Percentiles rank a stretch among this genome's conserved stretches.
Conservation (phyloP, 2,329 filamentous ascomycete species). For the Xylaria sp. region DNA sequence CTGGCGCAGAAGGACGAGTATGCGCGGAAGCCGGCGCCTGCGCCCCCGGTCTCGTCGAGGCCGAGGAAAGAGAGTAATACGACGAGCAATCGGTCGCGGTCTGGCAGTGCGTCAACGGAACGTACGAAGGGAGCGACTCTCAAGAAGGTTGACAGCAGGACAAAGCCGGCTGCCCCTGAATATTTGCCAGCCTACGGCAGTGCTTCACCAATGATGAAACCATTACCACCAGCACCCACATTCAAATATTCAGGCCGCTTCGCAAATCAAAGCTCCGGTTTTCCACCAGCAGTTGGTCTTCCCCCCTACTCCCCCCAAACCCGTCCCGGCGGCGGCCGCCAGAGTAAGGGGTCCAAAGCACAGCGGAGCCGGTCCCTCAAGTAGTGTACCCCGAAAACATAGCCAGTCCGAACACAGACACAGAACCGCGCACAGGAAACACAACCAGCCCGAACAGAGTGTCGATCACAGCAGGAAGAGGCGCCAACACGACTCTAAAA, state of each 20-base stretch:
- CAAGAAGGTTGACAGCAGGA: neutral
- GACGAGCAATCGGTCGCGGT: too few relatives aligned
- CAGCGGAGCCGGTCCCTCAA: too few relatives aligned
- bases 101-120: neutral
- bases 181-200: slow-evolving; percentile 5
- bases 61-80: neutral
- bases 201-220: slow-evolving; percentile 9
- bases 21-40: slow-evolving; percentile 12
- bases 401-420: neutral
- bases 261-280: neutral
- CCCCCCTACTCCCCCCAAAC: slow-evolving; percentile 1
- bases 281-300: slow-evolving; percentile 9
- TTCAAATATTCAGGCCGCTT: slow-evolving; percentile 4
- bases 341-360: too few relatives aligned
- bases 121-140: neutral
- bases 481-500: too few relatives aligned
- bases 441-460: neutral
- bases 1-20: slow-evolving; percentile 18
- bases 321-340: too few relatives aligned
- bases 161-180: neutral
- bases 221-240: slow-evolving; percentile 9
- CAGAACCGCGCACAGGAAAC: neutral
- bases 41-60: slow-evolving; percentile 18
- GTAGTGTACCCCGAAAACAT: too few relatives aligned
- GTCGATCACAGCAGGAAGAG: neutral